Evolutionary conservation across 352 stramenopile species (phyloP), one percentile per base, ranked within the genome.

Genomic region (Ophiocytium majus): DNA sequence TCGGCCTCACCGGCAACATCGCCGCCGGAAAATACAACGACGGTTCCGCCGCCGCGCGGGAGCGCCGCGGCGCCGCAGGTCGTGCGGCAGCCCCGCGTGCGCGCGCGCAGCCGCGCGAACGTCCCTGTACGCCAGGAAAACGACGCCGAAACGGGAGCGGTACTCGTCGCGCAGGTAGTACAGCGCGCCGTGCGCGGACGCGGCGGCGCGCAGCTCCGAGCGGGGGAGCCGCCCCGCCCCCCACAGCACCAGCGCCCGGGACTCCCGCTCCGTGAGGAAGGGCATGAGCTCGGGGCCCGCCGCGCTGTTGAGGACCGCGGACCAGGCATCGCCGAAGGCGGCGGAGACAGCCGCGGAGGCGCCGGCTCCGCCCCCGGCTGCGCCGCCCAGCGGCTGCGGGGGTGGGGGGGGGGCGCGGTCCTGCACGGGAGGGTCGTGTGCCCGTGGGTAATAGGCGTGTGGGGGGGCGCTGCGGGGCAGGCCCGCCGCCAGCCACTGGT

Each of bases 71-170:
- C 17, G 64, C 5, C 43, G 43, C 43, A 57, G 43, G 43, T 57
- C 43, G 43, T 57, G 43, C 43, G 43, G 43, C 43, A 57, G 43
- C 5, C 43, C 43, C 14, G 43, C 43, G 75, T 84, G 82, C 9
- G 85, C 85, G 35, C 82, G 82, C 32, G 87, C 81, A 0, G 85
- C 82, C 32, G 84, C 66, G 32, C 85, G 50, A 14, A 89, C 50
- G 81, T 89, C 85, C 28, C 83, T 82, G 81, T 89, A 89, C 17
- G 85, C 85, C 74, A 89, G 49, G 81, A 89, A 89, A n/a, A 86
- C 82, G 1, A 89, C 85, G 43, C 43, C 43, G n/a, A 66, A 36
- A n/a, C 82, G 80, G n/a, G 50, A 66, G 0, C 57, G 50, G 57
- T 84, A 83, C 36, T 89, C 85, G 43, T 71, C 79, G 17, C 81